These are phyloP conservation scores for Heliamphora exappendiculata DNA, from an alignment of 148 eudicot species.

Conservation along the genomic window DNA sequence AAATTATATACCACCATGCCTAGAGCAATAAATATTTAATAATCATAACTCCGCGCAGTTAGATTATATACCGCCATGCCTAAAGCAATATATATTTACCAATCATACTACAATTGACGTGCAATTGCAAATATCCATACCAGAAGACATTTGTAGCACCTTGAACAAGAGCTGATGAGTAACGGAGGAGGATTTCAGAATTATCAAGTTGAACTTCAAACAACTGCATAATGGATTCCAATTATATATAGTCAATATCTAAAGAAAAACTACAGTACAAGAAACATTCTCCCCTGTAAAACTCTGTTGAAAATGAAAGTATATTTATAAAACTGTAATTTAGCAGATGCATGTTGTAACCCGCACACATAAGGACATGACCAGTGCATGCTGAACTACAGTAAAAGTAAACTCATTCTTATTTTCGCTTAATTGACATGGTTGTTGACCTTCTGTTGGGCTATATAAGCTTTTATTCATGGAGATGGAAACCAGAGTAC, in stretches of 20 bases:
- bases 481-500: too few species aligned
- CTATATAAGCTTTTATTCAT: too few species aligned
- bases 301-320: neutral
- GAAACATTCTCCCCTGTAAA: neutral
- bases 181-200: conserved; percentile 83
- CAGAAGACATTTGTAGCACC: conserved; percentile 95
- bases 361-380: neutral
- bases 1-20: neutral
- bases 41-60: too few species aligned
- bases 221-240: conserved; percentile 41
- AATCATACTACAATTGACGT: neutral
- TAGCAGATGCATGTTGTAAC: neutral
- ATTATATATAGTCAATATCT: neutral
- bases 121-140: conserved; percentile 31
- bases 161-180: conserved; percentile 94
- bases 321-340: neutral
- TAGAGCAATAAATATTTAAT: neutral
- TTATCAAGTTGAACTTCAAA: conserved; percentile 82
- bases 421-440: neutral
- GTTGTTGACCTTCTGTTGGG: too few species aligned
- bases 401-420: neutral
- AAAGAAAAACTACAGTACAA: neutral
- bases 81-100: neutral
- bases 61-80: neutral
- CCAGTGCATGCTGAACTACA: neutral